Evolutionary conservation across 257 asterid species (phyloP).

Genomic region (Rhazya stricta): DNA sequence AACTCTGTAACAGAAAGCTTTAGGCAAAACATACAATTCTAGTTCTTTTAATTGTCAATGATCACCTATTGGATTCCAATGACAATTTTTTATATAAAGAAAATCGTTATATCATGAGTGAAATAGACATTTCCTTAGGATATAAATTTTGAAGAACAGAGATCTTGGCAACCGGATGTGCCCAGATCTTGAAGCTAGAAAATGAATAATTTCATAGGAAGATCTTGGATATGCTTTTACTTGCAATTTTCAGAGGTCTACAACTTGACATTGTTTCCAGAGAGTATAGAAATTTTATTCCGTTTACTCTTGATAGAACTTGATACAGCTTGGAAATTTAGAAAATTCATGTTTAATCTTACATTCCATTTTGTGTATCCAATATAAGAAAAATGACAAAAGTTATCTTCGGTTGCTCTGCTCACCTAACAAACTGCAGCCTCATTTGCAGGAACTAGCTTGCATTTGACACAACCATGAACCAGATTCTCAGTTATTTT

Average conservation of each 20-base stretch:
- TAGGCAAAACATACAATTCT: neutral
- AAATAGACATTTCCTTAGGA: neutral
- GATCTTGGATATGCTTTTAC: neutral
- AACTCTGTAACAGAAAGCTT: neutral
- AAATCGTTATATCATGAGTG: neutral
- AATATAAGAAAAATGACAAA: no score
- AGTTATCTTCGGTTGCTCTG: no score
- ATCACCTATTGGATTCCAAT: neutral
- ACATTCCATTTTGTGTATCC: no score
- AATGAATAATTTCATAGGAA: neutral
- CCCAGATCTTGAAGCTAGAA: neutral
- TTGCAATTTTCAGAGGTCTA: neutral
- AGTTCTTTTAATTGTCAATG: neutral
- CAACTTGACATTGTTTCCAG: neutral
- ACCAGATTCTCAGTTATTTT: no score
- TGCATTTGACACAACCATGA: no score
- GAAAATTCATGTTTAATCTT: no score
- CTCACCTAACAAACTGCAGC: no score
- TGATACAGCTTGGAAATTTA: no score
- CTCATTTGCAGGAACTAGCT: no score
- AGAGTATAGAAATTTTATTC: no score
- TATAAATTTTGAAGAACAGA: neutral
- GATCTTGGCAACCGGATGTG: neutral
- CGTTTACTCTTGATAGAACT: no score
- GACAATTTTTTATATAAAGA: neutral